Conservation (phyloP, 1,284 basidiomycete genomes). For the Quambalaria eucalypti region DNA sequence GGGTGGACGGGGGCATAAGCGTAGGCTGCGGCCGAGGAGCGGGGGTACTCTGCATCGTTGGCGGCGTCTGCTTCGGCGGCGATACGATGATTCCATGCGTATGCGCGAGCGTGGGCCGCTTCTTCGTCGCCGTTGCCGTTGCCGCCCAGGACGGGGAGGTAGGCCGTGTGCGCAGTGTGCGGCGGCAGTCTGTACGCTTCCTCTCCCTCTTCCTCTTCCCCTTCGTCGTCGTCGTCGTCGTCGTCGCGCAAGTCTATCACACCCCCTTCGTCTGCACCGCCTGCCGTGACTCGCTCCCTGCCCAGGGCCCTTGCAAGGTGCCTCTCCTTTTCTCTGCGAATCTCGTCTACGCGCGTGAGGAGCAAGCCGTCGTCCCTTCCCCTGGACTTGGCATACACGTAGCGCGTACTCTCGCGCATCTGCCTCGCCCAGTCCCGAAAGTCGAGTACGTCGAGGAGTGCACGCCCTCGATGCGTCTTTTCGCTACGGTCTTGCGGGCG, state of each 20-base stretch:
- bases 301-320: conserved; percentile 28
- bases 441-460: conserved; percentile 26
- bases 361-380: conserved; percentile 7
- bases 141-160: too few species aligned
- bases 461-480: conserved; percentile 16
- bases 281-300: conserved; percentile 15
- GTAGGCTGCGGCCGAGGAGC: too few species aligned
- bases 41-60: too few species aligned
- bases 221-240: not conserved
- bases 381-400: conserved; percentile 20
- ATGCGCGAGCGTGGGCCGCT: too few species aligned
- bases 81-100: too few species aligned
- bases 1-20: too few species aligned
- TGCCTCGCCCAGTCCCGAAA: conserved; percentile 35
- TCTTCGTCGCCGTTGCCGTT: too few species aligned
- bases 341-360: conserved; percentile 25
- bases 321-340: conserved; percentile 22
- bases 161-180: too few species aligned
- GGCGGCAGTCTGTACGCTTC: too few species aligned
- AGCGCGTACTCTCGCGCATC: conserved; percentile 26
- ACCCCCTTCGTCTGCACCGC: not conserved
- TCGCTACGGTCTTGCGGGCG: conserved; percentile 29
- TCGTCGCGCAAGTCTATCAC: not conserved
- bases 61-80: too few species aligned
- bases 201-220: not conserved